phyloP scores from a whole-genome alignment of 495 filamentous ascomycete genomes.

The Schizothecium vesticola region DNA sequence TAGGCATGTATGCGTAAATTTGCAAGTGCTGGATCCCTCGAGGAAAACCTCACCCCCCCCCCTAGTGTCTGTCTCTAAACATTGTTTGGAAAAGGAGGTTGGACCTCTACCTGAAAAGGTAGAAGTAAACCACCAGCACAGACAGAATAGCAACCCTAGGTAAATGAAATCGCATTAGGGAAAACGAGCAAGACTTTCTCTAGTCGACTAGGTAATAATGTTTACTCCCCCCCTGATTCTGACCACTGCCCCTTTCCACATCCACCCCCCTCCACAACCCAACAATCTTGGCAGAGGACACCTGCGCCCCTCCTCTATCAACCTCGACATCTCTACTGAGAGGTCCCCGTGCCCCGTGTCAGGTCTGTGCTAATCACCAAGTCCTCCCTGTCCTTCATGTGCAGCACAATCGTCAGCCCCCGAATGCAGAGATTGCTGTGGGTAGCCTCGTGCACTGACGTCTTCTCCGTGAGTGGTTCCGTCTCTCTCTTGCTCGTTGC shows the following conservation, averaged over 20 bases:
- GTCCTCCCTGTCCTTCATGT: slow-evolving; percentile 41
- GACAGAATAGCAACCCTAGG: neutral
- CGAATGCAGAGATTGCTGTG: slow-evolving; percentile 31
- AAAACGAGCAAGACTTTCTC: neutral
- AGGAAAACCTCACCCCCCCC: neutral
- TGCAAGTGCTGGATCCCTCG: too few species aligned
- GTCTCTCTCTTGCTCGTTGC: neutral
- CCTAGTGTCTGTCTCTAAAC: neutral
- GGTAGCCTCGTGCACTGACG: slow-evolving; percentile 11
- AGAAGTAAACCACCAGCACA: neutral
- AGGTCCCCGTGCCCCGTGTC: slow-evolving; percentile 13
- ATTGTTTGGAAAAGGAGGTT: neutral
- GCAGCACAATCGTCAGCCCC: slow-evolving; percentile 43
- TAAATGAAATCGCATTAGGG: neutral
- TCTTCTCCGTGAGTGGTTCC: neutral
- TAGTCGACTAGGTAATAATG: neutral
- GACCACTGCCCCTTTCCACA: neutral
- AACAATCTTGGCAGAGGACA: neutral
- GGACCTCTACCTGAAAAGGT: too few species aligned
- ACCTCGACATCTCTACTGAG: neutral
- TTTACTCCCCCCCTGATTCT: neutral
- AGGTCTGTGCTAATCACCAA: slow-evolving; percentile 42
- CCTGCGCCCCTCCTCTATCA: neutral
- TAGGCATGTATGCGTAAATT: too few species aligned
- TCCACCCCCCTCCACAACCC: neutral